Evolutionary conservation across 2,329 filamentous ascomycete species (phyloP).

Genomic region (Exophiala mesophila): DNA sequence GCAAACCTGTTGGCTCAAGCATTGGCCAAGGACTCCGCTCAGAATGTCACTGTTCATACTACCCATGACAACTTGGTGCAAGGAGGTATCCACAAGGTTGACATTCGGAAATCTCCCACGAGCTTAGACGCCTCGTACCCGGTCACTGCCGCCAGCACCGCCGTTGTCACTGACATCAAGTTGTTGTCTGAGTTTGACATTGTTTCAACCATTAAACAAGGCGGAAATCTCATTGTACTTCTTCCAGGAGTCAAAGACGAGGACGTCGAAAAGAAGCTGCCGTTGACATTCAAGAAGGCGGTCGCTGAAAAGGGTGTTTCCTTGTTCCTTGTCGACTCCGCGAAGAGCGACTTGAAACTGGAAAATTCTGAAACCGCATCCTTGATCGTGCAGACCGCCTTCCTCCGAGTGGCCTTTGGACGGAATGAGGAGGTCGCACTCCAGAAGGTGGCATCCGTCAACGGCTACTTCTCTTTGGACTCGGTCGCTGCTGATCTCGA

Average conservation of each 20-base stretch:
- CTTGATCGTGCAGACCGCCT: constrained; percentile 72
- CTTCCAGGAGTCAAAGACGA: constrained; percentile 78
- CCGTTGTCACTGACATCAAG: constrained; percentile 72
- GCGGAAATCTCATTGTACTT: constrained; percentile 69
- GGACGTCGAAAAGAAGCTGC: constrained; percentile 80
- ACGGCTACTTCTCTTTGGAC: constrained; percentile 57
- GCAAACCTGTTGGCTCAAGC: constrained; percentile 59
- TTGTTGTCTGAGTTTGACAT: constrained; percentile 75
- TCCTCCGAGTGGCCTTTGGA: constrained; percentile 71
- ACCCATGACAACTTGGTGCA: constrained; percentile 60
- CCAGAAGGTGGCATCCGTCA: constrained; percentile 60
- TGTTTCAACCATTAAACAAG: constrained; percentile 62
- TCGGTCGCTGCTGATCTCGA: constrained; percentile 58
- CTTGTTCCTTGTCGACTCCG: constrained; percentile 71
- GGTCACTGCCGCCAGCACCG: constrained; percentile 71
- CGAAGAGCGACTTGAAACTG: constrained; percentile 62
- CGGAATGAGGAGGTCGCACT: constrained; percentile 58
- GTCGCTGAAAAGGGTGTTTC: constrained; percentile 65
- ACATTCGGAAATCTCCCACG: constrained; percentile 78
- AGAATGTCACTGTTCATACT: constrained; percentile 57
- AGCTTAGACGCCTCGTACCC: constrained; percentile 80
- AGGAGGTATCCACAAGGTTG: constrained; percentile 76
- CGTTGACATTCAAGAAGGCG: constrained; percentile 63
- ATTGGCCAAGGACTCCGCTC: constrained; percentile 55
- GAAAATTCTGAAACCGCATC: constrained; percentile 58